Conservation (phyloP, 441 rosid genomes). For the Lepidium campestre region DNA sequence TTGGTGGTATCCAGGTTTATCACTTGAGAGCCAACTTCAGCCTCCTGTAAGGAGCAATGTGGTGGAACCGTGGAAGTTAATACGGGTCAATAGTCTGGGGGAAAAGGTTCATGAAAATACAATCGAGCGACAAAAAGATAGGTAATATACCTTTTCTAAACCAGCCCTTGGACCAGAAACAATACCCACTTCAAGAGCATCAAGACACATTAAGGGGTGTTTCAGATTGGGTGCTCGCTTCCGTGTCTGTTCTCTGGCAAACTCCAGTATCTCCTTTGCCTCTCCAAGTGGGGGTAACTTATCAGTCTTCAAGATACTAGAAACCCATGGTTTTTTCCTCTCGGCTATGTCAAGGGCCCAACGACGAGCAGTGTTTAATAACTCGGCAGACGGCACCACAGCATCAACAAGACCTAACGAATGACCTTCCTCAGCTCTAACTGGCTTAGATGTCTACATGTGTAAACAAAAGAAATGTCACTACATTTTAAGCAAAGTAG, state of each 20-base stretch:
- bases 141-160: slow-evolving; percentile 59
- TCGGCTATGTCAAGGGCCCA: slow-evolving; percentile 85
- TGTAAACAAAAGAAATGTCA: not conserved
- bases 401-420: slow-evolving; percentile 79
- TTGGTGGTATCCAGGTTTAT: slow-evolving; percentile 66
- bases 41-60: slow-evolving; percentile 55
- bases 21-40: slow-evolving; percentile 57
- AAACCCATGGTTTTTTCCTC: slow-evolving; percentile 74
- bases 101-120: not conserved
- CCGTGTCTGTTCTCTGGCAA: slow-evolving; percentile 71
- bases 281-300: slow-evolving; percentile 87
- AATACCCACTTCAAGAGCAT: slow-evolving; percentile 73
- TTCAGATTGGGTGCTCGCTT: slow-evolving; percentile 75
- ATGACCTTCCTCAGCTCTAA: slow-evolving; percentile 72
- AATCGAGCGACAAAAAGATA: not conserved
- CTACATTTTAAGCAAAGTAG: slow-evolving; percentile 3
- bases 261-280: slow-evolving; percentile 87
- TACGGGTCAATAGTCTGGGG: not conserved
- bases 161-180: slow-evolving; percentile 83
- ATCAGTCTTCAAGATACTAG: slow-evolving; percentile 72
- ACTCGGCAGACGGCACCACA: slow-evolving; percentile 59
- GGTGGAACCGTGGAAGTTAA: slow-evolving; percentile 5
- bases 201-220: slow-evolving; percentile 88
- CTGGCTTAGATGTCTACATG: slow-evolving; percentile 73
- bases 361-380: slow-evolving; percentile 60